Base-by-base conservation (phyloP, 1,139 yeast genomes). In the Blastobotrys serpentis region DNA sequence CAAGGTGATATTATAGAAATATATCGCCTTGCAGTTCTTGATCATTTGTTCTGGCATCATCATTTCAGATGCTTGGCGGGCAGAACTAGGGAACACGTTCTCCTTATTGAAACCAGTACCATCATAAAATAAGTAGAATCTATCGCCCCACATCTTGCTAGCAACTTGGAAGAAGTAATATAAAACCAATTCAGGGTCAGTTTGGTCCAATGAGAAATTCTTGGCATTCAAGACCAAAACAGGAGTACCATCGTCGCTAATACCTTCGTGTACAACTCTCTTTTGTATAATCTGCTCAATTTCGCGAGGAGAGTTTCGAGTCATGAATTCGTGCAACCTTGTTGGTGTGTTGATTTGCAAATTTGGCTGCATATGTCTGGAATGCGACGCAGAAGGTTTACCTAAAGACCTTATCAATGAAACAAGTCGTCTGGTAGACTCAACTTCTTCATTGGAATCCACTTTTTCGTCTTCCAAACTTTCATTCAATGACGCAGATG, bases 191-290 rank as follows among this genome's bases (percentile, higher is more conserved):
- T 84, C 84, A 1, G 77, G 67, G 51, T 84, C 86, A 43, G 73
- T 59, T 8, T 73, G 71, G 10, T 61, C 61, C 21, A 77, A 66
- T 43, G 71, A 60, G 56, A 79, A 65, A 52, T 73, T 69, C 40
- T 69, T 63, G 50, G 78, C 71, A 37, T 81, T 77, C 13, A 86
- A 62, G 1, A 84, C 80, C 19, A 86, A 69, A 19, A 82, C 74
- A 0, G 95, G 95, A 0, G 79, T 69, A 5, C 95, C 96, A 62
- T 86, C 95, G 42, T 76, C 72, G 46, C 84, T 78, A 16, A 84
- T 78, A 0, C 86, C 78, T 55, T 79, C 87, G 48, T 78, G 82
- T 6, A 85, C 75, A 36, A 83, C 71, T 0, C 78, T 73, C 16
- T 68, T 66, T 19, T 77, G 76, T 21, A 70, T 62, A 2, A 72